phyloP scores from a whole-genome alignment of 768 basidiomycete species.

The Ramaria sp. region DNA sequence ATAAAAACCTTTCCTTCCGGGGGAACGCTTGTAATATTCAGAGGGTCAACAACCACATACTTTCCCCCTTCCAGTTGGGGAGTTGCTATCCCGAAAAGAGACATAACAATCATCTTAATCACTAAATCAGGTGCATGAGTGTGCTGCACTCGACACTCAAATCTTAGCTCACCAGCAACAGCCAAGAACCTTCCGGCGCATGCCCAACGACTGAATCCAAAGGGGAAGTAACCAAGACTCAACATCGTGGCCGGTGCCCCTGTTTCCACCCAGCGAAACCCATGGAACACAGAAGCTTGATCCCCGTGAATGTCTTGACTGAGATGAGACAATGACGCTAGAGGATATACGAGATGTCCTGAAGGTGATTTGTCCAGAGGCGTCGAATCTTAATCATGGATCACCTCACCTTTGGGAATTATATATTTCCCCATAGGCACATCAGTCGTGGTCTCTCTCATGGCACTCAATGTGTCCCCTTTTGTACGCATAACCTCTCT shows the following conservation, averaged over 20 bases:
- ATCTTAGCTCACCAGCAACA: conserved; percentile 18
- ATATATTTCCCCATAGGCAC: conserved; percentile 17
- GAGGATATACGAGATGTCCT: too few relatives aligned
- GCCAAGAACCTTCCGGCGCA: conserved; percentile 26
- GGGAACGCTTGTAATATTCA: conserved; percentile 21
- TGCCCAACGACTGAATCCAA: conserved; percentile 24
- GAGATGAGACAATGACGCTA: too few relatives aligned
- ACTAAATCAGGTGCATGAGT: conserved; percentile 12
- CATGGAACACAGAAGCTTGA: conserved; percentile 18
- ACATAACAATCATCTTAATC: conserved; percentile 25
- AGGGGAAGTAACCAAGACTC: conserved; percentile 21
- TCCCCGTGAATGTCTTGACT: conserved; percentile 11
- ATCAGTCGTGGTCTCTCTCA: conserved; percentile 20
- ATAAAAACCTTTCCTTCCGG: too few relatives aligned
- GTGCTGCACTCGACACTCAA: neutral
- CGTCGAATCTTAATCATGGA: too few relatives aligned
- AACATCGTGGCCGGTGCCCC: conserved; percentile 21
- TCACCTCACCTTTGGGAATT: conserved; percentile 20
- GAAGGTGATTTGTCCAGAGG: neutral
- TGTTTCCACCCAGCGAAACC: conserved; percentile 21
- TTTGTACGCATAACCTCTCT: conserved; percentile 27
- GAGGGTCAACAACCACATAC: conserved; percentile 23
- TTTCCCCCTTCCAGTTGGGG: conserved; percentile 21
- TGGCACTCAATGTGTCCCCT: conserved; percentile 23
- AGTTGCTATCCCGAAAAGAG: conserved; percentile 20